Percentiles rank a stretch among this genome's conserved stretches.
Evolutionary conservation across 2,329 filamentous ascomycete genomes (phyloP).

Genomic region (Delphinella strobiligena): DNA sequence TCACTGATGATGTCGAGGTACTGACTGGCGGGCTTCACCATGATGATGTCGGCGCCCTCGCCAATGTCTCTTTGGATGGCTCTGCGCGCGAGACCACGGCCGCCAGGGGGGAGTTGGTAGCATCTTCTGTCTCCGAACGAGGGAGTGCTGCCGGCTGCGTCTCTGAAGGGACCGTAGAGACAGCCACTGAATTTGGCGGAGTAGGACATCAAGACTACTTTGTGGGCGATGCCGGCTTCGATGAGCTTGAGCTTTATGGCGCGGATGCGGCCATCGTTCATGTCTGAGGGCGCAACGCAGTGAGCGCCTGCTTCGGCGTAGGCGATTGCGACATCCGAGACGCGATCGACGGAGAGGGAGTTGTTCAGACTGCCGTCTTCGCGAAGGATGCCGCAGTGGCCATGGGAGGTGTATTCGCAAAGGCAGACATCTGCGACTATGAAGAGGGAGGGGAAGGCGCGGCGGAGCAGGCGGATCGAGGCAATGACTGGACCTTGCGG

Average conservation of each 20-base stretch:
- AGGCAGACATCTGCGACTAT: slow-evolving; percentile 89
- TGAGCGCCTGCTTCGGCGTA: slow-evolving; percentile 95
- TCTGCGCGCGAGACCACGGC: slow-evolving; percentile 78
- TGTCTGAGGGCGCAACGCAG: slow-evolving; percentile 93
- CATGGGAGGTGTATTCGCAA: slow-evolving; percentile 97
- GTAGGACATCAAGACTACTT: slow-evolving; percentile 91
- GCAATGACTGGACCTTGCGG: slow-evolving; percentile 84
- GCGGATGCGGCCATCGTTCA: slow-evolving; percentile 96
- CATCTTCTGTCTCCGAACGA: slow-evolving; percentile 91
- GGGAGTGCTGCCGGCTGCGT: slow-evolving; percentile 82
- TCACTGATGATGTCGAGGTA: slow-evolving; percentile 97
- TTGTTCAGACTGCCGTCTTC: slow-evolving; percentile 93
- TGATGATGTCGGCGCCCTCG: slow-evolving; percentile 94
- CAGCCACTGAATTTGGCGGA: slow-evolving; percentile 96
- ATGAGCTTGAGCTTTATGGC: slow-evolving; percentile 98
- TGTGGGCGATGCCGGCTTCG: slow-evolving; percentile 84
- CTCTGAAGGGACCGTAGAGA: slow-evolving; percentile 91
- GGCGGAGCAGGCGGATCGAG: slow-evolving; percentile 70
- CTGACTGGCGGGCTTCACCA: slow-evolving; percentile 95
- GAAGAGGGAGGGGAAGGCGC: slow-evolving; percentile 80
- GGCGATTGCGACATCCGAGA: slow-evolving; percentile 93
- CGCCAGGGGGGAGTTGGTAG: slow-evolving; percentile 91
- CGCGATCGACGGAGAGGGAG: slow-evolving; percentile 79
- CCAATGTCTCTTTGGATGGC: slow-evolving; percentile 82
- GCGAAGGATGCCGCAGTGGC: slow-evolving; percentile 89